A percentile compares a stretch with the other conserved stretches of the same genome.
Evolutionary conservation across 768 basidiomycete species (phyloP).

Genomic region (Tricholoma matsutake): DNA sequence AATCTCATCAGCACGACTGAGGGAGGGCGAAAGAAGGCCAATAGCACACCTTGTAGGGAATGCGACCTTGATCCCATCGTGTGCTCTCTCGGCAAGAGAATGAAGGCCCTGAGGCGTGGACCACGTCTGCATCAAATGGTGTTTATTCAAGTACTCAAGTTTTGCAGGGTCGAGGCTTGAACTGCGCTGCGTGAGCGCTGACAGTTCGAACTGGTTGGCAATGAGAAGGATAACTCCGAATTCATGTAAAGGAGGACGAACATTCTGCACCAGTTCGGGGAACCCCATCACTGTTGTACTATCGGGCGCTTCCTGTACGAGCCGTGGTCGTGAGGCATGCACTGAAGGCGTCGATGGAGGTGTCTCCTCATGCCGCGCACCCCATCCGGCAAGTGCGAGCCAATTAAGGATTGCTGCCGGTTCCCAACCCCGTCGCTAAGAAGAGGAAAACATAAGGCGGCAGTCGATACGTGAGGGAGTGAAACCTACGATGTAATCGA

Average conservation of each 20-base stretch:
- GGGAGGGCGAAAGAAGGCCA: neutral
- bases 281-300: constrained; percentile 62
- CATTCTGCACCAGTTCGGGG: constrained; percentile 63
- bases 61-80: constrained; percentile 46
- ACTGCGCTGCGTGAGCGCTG: constrained; percentile 75
- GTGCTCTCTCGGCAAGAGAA: constrained; percentile 53
- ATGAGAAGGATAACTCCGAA: neutral
- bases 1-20: neutral
- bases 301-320: constrained; percentile 48
- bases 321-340: constrained; percentile 15
- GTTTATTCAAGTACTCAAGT: constrained; percentile 85
- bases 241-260: constrained; percentile 21
- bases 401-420: constrained; percentile 88
- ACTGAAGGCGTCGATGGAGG: constrained; percentile 10
- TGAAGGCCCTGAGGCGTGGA: constrained; percentile 47
- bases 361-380: constrained; percentile 43
- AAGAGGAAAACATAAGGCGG: constrained; percentile 1
- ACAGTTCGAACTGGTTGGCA: constrained; percentile 64
- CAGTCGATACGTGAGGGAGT: neutral
- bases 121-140: constrained; percentile 64
- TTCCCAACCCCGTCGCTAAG: constrained; percentile 84
- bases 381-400: constrained; percentile 95
- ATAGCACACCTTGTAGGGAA: constrained; percentile 59
- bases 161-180: constrained; percentile 78
- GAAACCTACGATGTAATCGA: constrained; percentile 74